These are phyloP conservation scores for Perilla frutescens DNA, from an alignment of 257 asterid species.

Conservation along the genomic window DNA sequence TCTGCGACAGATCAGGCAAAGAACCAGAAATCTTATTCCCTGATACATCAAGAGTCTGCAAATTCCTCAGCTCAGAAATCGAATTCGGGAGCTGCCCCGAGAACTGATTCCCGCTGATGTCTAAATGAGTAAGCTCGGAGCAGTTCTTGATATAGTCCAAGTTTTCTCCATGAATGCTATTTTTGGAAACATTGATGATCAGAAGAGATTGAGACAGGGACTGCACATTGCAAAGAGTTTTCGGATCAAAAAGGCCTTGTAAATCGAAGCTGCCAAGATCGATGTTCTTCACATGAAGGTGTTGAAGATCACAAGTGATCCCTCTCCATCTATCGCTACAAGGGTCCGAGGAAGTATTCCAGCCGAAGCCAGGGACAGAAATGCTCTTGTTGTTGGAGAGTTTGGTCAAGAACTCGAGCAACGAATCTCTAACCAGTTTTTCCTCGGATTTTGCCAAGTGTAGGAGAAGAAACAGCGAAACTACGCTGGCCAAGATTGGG, in stretches of 20 bases:
- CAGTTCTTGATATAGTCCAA: constrained; percentile 54
- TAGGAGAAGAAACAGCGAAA: constrained; percentile 41
- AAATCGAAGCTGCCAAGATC: constrained; percentile 46
- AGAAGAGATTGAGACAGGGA: constrained; percentile 43
- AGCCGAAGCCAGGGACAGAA: constrained; percentile 37
- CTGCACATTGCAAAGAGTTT: constrained; percentile 44
- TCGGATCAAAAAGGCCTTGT: constrained; percentile 50
- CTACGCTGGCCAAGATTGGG: constrained; percentile 34
- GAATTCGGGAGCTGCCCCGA: constrained; percentile 45
- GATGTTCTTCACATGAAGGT: constrained; percentile 37
- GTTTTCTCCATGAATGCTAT: constrained; percentile 41
- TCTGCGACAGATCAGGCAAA: constrained; percentile 49
- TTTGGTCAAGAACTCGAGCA: constrained; percentile 48
- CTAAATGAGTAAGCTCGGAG: constrained; percentile 45
- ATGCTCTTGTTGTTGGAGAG: constrained; percentile 44
- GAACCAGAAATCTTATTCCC: constrained; percentile 46
- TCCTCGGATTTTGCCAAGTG: constrained; percentile 41
- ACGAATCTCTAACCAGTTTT: constrained; percentile 31
- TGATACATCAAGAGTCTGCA: constrained; percentile 54
- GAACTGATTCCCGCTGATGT: constrained; percentile 49
- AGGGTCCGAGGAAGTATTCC: constrained; percentile 61
- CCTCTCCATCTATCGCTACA: constrained; percentile 59
- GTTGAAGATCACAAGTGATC: constrained; percentile 42
- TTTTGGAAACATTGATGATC: constrained; percentile 43
- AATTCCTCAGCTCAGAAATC: constrained; percentile 42